These are phyloP conservation scores for Moricandia moricandioides DNA, from an alignment of 345 rosid genomes.

Conservation along the genomic window DNA sequence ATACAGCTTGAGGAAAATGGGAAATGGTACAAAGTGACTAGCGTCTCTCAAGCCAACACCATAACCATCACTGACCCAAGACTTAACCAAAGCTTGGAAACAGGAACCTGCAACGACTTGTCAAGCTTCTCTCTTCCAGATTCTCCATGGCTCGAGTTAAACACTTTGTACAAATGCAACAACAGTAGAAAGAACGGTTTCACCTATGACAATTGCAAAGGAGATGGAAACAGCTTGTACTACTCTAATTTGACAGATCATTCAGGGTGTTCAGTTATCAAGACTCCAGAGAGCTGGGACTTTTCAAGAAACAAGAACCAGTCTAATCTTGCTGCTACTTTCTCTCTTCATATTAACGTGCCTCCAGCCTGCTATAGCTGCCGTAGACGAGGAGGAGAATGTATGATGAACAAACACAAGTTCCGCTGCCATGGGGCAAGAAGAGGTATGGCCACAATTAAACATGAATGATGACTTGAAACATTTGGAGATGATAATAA, in stretches of 20 bases:
- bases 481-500: not conserved
- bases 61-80: conserved; percentile 27
- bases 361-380: not conserved
- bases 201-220: conserved; percentile 1
- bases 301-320: not conserved
- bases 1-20: conserved; percentile 37
- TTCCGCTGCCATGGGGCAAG: conserved; percentile 16
- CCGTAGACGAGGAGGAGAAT: conserved; percentile 10
- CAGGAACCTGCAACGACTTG: conserved; percentile 27
- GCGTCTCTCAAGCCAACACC: conserved; percentile 36
- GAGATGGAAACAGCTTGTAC: conserved; percentile 7
- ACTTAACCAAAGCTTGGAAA: not conserved
- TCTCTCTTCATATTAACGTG: conserved; percentile 1
- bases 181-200: not conserved
- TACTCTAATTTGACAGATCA: not conserved
- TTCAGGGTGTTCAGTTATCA: conserved; percentile 34
- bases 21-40: conserved; percentile 18
- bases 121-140: conserved; percentile 33
- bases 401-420: not conserved
- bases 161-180: conserved; percentile 37
- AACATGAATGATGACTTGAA: not conserved
- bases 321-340: conserved; percentile 3
- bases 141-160: conserved; percentile 20
- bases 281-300: conserved; percentile 11
- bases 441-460: conserved; percentile 22